Evolutionary conservation across 1,139 yeast species (phyloP), one percentile per base, ranked within the genome.

Genomic region (Suhomyces bokatorum): DNA sequence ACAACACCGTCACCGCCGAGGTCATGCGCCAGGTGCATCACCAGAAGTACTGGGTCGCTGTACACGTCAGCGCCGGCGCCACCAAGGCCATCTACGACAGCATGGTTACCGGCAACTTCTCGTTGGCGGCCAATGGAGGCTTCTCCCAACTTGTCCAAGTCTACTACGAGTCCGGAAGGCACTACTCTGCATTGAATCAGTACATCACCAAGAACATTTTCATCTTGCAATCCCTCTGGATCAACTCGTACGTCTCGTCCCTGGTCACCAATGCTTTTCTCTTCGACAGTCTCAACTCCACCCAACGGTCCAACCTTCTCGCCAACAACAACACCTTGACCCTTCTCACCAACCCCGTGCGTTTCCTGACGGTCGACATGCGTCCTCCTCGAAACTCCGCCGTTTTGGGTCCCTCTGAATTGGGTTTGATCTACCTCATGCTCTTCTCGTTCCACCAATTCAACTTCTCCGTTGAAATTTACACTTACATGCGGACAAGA

Each of bases 151-250:
- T 77, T 11, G 56, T 77, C 14, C 62, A 64, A 28, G 59, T 63
- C 9, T 56, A 70, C 30, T 81, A 72, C 54, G 83, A 80, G 57
- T 67, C 78, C 2, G 85, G 81, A 1, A 65, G 85, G 48, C 87
- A 82, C 55, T 70, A 72, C 39, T 61, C 71, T 3, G 72, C 77
- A 9, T 59, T 77, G 53, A 59, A 56, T 8, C 61, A 71, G 20
- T 69, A 67, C 37, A 67, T 81, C 16, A 54, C 66, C 3, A 76
- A 78, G 1, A 60, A 74, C 28, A 47, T 78, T 20, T 48, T 51
- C n/a, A 42, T 33, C 4, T 56, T 79, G 9, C 67, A 67, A 44
- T 47, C 40, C 4, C 43, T 48, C 1, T 73, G 70, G 62, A 29
- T 51, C 17, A 45, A 49, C 29, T 31, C 48, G 32, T 55, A 53